Evolutionary conservation across 768 basidiomycete species (phyloP).

Genomic region (Tylopilus plumbeoviolaceoides): DNA sequence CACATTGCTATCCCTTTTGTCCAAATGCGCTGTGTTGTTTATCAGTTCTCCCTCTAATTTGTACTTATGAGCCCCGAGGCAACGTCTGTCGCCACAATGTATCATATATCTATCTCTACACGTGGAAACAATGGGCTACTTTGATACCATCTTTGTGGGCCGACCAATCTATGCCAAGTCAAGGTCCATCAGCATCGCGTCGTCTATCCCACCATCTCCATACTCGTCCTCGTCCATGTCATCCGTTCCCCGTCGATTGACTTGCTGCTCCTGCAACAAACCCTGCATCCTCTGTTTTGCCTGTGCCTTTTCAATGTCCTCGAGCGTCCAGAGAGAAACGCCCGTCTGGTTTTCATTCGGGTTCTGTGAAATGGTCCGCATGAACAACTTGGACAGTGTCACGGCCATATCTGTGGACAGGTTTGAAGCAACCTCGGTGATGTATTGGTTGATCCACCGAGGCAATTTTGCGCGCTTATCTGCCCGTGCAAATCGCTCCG

Average conservation of each 20-base stretch:
- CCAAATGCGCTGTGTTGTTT: no score
- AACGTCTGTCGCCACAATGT: constrained; percentile 9
- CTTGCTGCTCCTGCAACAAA: constrained; percentile 37
- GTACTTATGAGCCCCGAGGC: constrained; percentile 12
- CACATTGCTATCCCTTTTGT: no score
- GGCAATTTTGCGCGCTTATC: constrained; percentile 96
- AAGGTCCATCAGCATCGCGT: constrained; percentile 55
- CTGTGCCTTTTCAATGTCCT: constrained; percentile 86
- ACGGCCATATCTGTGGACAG: constrained; percentile 98
- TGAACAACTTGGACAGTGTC: constrained; percentile 91
- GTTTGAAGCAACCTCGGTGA: constrained; percentile 97
- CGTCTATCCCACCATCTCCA: constrained; percentile 62
- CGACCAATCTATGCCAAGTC: not conserved
- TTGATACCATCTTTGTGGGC: not conserved
- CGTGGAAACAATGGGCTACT: not conserved
- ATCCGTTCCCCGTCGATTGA: constrained; percentile 22
- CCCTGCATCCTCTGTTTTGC: constrained; percentile 70
- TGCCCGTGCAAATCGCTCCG: constrained; percentile 85
- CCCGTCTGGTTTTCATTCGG: constrained; percentile 95
- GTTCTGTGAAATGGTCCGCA: constrained; percentile 98
- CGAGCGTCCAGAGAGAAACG: constrained; percentile 90
- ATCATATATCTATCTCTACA: constrained; percentile 6
- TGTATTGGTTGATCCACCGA: constrained; percentile 98
- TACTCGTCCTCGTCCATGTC: constrained; percentile 54
- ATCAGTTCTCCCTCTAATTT: not conserved